These are phyloP conservation scores for Cutaneotrichosporon spelunceum DNA, from an alignment of 1,284 basidiomycete species.

Conservation along the genomic window DNA sequence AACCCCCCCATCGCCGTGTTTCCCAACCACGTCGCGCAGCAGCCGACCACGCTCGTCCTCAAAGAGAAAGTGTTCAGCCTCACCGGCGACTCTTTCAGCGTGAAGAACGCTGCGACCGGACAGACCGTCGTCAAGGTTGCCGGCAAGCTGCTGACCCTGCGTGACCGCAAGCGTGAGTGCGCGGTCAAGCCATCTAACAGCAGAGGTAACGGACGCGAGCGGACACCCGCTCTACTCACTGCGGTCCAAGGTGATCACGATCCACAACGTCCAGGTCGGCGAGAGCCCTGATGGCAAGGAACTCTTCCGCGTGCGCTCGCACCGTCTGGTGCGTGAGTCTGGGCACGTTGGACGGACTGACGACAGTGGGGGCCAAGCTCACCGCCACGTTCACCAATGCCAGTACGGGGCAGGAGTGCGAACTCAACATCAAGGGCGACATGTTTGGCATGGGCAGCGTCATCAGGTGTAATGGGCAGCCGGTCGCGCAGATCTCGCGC, in stretches of 20 bases:
- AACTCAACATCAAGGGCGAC: constrained; percentile 41
- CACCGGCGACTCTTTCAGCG: constrained; percentile 43
- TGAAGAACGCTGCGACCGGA: constrained; percentile 45
- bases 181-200: background rate
- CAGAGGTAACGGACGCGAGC: constrained; percentile 43
- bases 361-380: constrained; percentile 45
- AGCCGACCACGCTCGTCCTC: constrained; percentile 42
- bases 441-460: constrained; percentile 46
- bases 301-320: constrained; percentile 41
- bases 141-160: constrained; percentile 38
- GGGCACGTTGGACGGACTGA: background rate
- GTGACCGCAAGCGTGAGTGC: constrained; percentile 43
- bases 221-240: constrained; percentile 40
- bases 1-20: constrained; percentile 42
- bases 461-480: constrained; percentile 31
- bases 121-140: constrained; percentile 34
- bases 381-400: constrained; percentile 39
- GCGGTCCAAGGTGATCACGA: constrained; percentile 37
- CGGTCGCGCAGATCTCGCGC: constrained; percentile 45
- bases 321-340: constrained; percentile 33
- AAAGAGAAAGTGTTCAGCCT: constrained; percentile 47
- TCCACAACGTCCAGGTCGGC: constrained; percentile 36
- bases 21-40: constrained; percentile 29
- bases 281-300: constrained; percentile 34
- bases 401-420: constrained; percentile 26